Evolutionary conservation across 2,329 filamentous ascomycete species (phyloP).

Genomic region (Botryotinia globosa): DNA sequence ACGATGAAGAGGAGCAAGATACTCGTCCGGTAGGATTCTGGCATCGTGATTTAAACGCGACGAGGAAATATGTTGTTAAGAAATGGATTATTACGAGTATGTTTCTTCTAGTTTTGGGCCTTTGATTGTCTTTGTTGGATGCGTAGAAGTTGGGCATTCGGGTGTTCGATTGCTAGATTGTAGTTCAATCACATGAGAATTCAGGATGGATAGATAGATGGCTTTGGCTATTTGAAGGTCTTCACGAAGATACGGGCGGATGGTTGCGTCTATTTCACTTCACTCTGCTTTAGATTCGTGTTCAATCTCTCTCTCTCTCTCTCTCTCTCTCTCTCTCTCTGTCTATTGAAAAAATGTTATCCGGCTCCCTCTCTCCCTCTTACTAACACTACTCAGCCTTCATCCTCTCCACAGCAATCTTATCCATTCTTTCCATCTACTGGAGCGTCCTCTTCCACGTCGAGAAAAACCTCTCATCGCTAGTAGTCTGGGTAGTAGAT

Average conservation of each 20-base stretch:
- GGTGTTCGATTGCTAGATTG: background rate
- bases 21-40: slow-evolving; percentile 29
- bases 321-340: no score
- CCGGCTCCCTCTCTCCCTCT: background rate
- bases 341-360: no score
- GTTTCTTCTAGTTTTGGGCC: slow-evolving; percentile 40
- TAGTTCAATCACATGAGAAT: background rate
- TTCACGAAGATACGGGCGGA: background rate
- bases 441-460: slow-evolving; percentile 57
- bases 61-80: slow-evolving; percentile 26
- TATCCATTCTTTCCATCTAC: slow-evolving; percentile 54
- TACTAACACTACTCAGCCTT: background rate
- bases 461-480: slow-evolving; percentile 46
- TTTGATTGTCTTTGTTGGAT: no score
- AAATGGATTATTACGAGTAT: slow-evolving; percentile 32
- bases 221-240: background rate
- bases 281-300: background rate
- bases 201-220: background rate
- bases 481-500: slow-evolving; percentile 59
- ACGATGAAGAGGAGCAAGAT: slow-evolving; percentile 14
- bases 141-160: background rate
- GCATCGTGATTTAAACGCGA: slow-evolving; percentile 25
- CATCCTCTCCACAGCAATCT: background rate
- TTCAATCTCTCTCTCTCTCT: background rate
- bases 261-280: background rate